Evolutionary conservation across 225 moss, liverwort and hornwort species (phyloP).

Genomic region (Marchantia polymorpha): DNA sequence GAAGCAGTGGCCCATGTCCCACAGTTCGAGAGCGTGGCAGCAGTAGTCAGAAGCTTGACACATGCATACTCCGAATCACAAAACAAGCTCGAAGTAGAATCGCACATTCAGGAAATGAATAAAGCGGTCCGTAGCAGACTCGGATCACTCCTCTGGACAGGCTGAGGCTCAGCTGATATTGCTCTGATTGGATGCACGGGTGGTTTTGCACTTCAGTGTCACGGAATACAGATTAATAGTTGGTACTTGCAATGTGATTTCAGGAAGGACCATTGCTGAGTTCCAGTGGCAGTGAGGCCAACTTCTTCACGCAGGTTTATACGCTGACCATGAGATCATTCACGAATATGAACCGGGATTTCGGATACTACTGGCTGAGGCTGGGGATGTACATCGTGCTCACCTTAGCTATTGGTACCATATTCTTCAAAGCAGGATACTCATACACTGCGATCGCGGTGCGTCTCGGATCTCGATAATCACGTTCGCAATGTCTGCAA

Average conservation of each 20-base stretch:
- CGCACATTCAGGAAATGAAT: slow-evolving; percentile 14
- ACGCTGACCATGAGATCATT: slow-evolving; percentile 41
- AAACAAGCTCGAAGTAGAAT: slow-evolving; percentile 16
- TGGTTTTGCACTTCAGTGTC: background rate
- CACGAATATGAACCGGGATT: slow-evolving; percentile 43
- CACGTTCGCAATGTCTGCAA: background rate
- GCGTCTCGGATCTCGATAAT: background rate
- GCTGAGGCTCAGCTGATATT: background rate
- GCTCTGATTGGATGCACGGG: background rate
- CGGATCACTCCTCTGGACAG: background rate
- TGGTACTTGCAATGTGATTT: background rate
- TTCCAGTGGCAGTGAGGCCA: slow-evolving; percentile 31
- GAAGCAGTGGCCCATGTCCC: background rate
- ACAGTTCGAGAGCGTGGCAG: slow-evolving; percentile 9
- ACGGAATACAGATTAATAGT: no score
- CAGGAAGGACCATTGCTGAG: slow-evolving; percentile 26
- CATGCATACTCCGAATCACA: slow-evolving; percentile 12
- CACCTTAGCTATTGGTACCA: slow-evolving; percentile 32
- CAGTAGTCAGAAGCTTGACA: slow-evolving; percentile 17
- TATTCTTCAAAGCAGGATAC: slow-evolving; percentile 33
- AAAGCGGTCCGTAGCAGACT: slow-evolving; percentile 7
- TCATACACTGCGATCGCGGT: slow-evolving; percentile 42
- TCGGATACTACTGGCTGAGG: slow-evolving; percentile 47
- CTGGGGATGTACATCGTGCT: slow-evolving; percentile 33
- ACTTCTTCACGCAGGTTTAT: slow-evolving; percentile 33